Evolutionary conservation across 306 rosid genomes (phyloP).

Genomic region (Vigna nakashimae): DNA sequence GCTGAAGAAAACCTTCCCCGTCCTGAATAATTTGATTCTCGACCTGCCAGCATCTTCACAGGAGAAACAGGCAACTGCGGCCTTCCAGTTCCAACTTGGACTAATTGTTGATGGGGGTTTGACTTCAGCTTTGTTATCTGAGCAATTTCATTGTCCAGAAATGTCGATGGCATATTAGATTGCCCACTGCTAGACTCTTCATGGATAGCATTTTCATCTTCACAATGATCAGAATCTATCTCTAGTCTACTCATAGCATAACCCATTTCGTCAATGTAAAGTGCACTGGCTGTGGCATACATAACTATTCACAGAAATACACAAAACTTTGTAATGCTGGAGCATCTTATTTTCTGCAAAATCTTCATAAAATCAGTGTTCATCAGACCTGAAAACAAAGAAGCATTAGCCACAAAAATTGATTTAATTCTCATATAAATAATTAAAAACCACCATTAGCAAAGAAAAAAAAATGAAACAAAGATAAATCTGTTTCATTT

Average conservation of each 20-base stretch:
- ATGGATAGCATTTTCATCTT: slow-evolving; percentile 45
- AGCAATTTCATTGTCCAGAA: slow-evolving; percentile 76
- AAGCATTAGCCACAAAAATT: background rate
- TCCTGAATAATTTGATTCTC: slow-evolving; percentile 84
- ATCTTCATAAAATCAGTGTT: slow-evolving; percentile 49
- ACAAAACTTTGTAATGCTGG: slow-evolving; percentile 40
- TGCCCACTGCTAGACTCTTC: slow-evolving; percentile 55
- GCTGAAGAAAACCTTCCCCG: slow-evolving; percentile 91
- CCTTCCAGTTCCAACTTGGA: slow-evolving; percentile 62
- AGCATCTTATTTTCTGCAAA: slow-evolving; percentile 45
- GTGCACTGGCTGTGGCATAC: slow-evolving; percentile 49
- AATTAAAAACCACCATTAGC: background rate
- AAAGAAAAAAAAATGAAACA: background rate
- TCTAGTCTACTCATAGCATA: slow-evolving; percentile 82
- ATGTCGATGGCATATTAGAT: slow-evolving; percentile 41
- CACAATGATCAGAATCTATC: slow-evolving; percentile 57
- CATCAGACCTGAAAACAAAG: slow-evolving; percentile 46
- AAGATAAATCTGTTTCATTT: slow-evolving; percentile 31
- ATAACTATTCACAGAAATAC: slow-evolving; percentile 52
- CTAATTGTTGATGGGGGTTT: slow-evolving; percentile 61
- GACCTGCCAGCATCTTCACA: slow-evolving; percentile 89
- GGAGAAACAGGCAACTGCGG: slow-evolving; percentile 71
- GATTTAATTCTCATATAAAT: slow-evolving; percentile 11
- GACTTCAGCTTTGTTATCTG: slow-evolving; percentile 81
- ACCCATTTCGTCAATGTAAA: slow-evolving; percentile 70